A percentile compares a stretch with the other conserved stretches of the same genome.
These are phyloP conservation scores for Cladosporium sp. DNA, from an alignment of 2,329 filamentous ascomycete genomes.

Conservation along the genomic window DNA sequence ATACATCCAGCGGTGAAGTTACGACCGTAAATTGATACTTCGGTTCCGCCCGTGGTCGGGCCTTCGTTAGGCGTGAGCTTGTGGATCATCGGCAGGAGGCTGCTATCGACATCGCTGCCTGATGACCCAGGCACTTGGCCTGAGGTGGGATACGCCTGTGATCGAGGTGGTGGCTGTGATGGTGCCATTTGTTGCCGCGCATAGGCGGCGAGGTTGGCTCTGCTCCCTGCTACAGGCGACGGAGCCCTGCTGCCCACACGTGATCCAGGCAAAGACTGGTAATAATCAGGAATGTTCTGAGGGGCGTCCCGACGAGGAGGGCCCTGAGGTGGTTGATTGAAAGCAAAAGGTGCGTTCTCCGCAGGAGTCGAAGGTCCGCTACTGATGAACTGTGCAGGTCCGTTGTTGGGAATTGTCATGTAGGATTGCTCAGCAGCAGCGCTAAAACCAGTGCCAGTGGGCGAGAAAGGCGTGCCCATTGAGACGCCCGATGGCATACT, in stretches of 20 bases:
- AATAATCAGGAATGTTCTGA: slow-evolving; percentile 18
- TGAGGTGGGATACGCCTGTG: slow-evolving; percentile 6
- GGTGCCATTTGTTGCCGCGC: slow-evolving; percentile 22
- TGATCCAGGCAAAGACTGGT: slow-evolving; percentile 51
- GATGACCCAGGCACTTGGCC: background rate
- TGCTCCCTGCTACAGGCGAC: slow-evolving; percentile 54
- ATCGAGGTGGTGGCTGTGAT: slow-evolving; percentile 7
- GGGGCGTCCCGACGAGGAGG: slow-evolving; percentile 19
- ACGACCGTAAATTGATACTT: slow-evolving; percentile 79
- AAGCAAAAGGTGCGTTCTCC: slow-evolving; percentile 23
- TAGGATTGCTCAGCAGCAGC: slow-evolving; percentile 26
- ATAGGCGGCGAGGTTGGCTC: slow-evolving; percentile 32
- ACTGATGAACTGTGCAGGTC: slow-evolving; percentile 23
- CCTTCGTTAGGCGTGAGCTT: slow-evolving; percentile 82
- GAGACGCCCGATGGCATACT: slow-evolving; percentile 27
- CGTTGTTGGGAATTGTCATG: slow-evolving; percentile 31
- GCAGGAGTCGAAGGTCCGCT: slow-evolving; percentile 30
- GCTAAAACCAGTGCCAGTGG: slow-evolving; percentile 16
- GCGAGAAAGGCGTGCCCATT: slow-evolving; percentile 35
- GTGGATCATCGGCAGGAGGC: slow-evolving; percentile 60
- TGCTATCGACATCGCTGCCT: slow-evolving; percentile 7
- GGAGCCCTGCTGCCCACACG: slow-evolving; percentile 72
- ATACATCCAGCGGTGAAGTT: slow-evolving; percentile 76
- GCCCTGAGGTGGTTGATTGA: slow-evolving; percentile 20
- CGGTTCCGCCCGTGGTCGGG: slow-evolving; percentile 76